These are phyloP conservation scores for Begonia fuchsioides DNA, from an alignment of 306 rosid species.

Conservation along the genomic window DNA sequence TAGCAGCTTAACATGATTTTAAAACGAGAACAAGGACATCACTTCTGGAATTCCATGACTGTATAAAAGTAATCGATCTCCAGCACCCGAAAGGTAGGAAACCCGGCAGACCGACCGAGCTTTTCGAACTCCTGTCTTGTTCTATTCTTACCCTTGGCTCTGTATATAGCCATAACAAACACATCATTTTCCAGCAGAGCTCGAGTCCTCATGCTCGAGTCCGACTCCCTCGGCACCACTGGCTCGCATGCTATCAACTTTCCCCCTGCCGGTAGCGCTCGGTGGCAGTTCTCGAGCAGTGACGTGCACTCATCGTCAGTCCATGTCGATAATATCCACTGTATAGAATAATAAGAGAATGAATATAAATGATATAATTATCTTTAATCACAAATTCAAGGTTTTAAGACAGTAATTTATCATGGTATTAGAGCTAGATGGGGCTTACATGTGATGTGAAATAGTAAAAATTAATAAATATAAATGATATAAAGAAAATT, in stretches of 20 bases:
- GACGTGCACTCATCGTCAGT: slow-evolving; percentile 63
- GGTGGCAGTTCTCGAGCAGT: slow-evolving; percentile 59
- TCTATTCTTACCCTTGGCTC: slow-evolving; percentile 70
- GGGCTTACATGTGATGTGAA: too few species aligned
- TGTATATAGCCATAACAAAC: slow-evolving; percentile 71
- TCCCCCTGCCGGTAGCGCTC: slow-evolving; percentile 67
- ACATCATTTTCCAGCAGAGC: slow-evolving; percentile 65
- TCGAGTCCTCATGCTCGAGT: slow-evolving; percentile 61
- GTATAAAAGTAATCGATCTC: slow-evolving; percentile 50
- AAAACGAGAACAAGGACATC: slow-evolving; percentile 7
- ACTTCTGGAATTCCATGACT: slow-evolving; percentile 62
- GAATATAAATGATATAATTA: too few species aligned
- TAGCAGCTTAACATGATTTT: neutral
- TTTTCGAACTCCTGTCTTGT: slow-evolving; percentile 46
- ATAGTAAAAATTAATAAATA: too few species aligned
- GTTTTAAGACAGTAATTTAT: too few species aligned
- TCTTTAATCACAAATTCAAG: too few species aligned
- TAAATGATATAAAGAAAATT: too few species aligned
- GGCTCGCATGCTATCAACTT: slow-evolving; percentile 85
- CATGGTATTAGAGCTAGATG: too few species aligned
- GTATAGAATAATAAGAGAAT: slow-evolving; percentile 1
- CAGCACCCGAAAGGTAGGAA: slow-evolving; percentile 37
- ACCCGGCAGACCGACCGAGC: slow-evolving; percentile 48
- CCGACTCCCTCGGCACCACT: slow-evolving; percentile 54
- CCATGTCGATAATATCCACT: slow-evolving; percentile 90